Conservation (phyloP, 495 filamentous ascomycete genomes). For the Hyaloscypha hepaticicola region DNA sequence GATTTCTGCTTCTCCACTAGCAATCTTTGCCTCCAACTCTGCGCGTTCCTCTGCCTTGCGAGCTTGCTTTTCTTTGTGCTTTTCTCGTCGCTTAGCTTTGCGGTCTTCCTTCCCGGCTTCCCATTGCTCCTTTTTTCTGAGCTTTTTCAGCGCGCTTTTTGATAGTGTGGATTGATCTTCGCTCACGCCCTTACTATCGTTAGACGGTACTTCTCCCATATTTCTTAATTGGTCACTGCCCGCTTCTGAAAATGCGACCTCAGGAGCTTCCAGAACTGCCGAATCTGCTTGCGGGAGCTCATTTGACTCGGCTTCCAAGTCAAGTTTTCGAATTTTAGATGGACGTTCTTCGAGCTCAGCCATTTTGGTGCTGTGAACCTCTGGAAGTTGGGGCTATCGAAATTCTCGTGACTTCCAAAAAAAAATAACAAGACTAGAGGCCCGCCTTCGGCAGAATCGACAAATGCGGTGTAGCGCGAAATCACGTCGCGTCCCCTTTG, state of each 20-base stretch:
- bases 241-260: background rate
- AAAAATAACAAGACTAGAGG: no score
- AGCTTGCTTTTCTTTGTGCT: conserved; percentile 61
- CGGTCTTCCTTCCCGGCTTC: conserved; percentile 67
- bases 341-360: conserved; percentile 28
- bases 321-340: conserved; percentile 30
- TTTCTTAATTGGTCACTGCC: background rate
- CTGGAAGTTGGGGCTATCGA: background rate
- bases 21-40: conserved; percentile 40
- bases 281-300: background rate
- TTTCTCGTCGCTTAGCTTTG: conserved; percentile 70
- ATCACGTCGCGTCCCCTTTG: conserved; percentile 15
- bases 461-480: conserved; percentile 1
- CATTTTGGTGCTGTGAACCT: conserved; percentile 23
- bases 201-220: background rate
- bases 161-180: conserved; percentile 50
- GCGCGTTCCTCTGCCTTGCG: conserved; percentile 45
- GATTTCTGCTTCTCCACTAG: conserved; percentile 42
- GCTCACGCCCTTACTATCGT: background rate
- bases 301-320: conserved; percentile 1
- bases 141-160: conserved; percentile 79
- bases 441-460: conserved; percentile 18
- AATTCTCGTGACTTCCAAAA: conserved; percentile 4
- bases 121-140: conserved; percentile 62
- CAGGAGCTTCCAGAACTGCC: background rate